A percentile compares a stretch with the other conserved stretches of the same genome.
These are phyloP conservation scores for Rosa multiflora DNA, from an alignment of 306 rosid species.

Conservation along the genomic window DNA sequence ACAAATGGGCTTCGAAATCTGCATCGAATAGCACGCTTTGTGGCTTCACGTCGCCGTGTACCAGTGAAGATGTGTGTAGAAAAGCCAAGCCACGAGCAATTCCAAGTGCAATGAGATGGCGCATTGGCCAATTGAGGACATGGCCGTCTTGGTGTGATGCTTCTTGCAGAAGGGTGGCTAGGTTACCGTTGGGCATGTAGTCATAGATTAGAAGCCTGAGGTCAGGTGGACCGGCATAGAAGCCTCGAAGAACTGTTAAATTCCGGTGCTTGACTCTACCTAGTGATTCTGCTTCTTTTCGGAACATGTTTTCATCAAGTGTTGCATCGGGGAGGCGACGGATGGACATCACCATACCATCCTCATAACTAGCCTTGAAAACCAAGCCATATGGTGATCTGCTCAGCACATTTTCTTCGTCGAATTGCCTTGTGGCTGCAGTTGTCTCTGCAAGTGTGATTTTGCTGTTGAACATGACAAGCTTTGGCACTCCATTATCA, in stretches of 20 bases:
- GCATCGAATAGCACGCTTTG: constrained; percentile 87
- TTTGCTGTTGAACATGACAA: constrained; percentile 86
- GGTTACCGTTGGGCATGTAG: constrained; percentile 98
- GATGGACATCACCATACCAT: constrained; percentile 89
- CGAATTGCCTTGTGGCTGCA: constrained; percentile 90
- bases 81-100: constrained; percentile 89
- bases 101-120: constrained; percentile 93
- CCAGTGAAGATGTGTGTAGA: constrained; percentile 68
- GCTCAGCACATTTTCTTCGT: constrained; percentile 92
- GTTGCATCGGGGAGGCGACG: constrained; percentile 78
- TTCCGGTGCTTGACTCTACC: constrained; percentile 84
- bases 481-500: constrained; percentile 81
- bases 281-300: constrained; percentile 83
- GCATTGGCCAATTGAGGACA: constrained; percentile 98
- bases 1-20: constrained; percentile 92
- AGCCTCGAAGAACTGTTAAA: constrained; percentile 89
- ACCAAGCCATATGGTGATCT: constrained; percentile 74
- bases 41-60: constrained; percentile 83
- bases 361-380: constrained; percentile 85
- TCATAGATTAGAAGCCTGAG: constrained; percentile 74
- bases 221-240: constrained; percentile 75
- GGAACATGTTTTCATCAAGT: constrained; percentile 68
- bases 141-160: constrained; percentile 99
- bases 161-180: constrained; percentile 96
- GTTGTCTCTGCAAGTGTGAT: constrained; percentile 81